A percentile compares a stretch with the other conserved stretches of the same genome.
phyloP scores from a whole-genome alignment of 2,329 filamentous ascomycete species.

The Pestalotiopsis sp. region DNA sequence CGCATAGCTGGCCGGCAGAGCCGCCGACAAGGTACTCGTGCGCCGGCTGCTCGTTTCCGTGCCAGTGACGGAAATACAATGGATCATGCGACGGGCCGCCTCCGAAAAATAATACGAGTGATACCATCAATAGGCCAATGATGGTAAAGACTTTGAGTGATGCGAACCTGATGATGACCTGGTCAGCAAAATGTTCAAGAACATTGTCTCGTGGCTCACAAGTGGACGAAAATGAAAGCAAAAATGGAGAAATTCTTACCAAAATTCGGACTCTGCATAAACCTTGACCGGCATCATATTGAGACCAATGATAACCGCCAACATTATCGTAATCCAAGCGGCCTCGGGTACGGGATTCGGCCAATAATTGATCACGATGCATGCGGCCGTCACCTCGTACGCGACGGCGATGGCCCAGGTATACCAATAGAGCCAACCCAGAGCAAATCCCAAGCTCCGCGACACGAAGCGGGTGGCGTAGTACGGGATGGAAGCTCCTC shows the following conservation, averaged over 20 bases:
- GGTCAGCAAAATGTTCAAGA: background rate
- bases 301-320: slow-evolving; percentile 39
- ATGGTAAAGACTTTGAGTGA: slow-evolving; percentile 52
- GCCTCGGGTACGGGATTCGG: slow-evolving; percentile 23
- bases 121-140: slow-evolving; percentile 49
- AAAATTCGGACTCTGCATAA: slow-evolving; percentile 56
- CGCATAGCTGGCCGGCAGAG: slow-evolving; percentile 26
- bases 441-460: slow-evolving; percentile 35
- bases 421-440: slow-evolving; percentile 46
- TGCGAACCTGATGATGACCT: slow-evolving; percentile 36
- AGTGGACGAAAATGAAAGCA: background rate
- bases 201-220: background rate
- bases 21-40: slow-evolving; percentile 21
- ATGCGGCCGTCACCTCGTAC: slow-evolving; percentile 46
- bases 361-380: slow-evolving; percentile 45
- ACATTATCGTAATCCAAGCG: slow-evolving; percentile 47
- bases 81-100: slow-evolving; percentile 45
- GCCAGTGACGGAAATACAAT: slow-evolving; percentile 43
- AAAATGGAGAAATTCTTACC: slow-evolving; percentile 12
- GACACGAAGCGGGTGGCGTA: slow-evolving; percentile 25
- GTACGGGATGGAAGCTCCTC: slow-evolving; percentile 21
- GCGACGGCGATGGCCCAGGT: slow-evolving; percentile 46
- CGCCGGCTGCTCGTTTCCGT: slow-evolving; percentile 26
- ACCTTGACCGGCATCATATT: slow-evolving; percentile 43
- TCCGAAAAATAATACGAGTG: slow-evolving; percentile 47